A percentile compares a stretch with the other conserved stretches of the same genome.
phyloP scores from a whole-genome alignment of 1,139 yeast genomes.

The Saccharomycopsis phalli region DNA sequence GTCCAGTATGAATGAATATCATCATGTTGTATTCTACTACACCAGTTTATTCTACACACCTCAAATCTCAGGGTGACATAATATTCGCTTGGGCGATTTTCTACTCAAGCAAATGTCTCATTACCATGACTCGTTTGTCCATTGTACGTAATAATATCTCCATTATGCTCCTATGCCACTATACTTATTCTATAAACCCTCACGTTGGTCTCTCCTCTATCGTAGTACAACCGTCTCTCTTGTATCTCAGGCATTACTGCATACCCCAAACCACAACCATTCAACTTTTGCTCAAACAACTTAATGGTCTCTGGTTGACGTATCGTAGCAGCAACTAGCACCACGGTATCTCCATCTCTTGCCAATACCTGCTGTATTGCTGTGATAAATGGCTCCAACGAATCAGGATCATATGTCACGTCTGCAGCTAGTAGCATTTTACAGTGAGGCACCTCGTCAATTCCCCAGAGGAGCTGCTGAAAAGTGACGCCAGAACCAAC shows the following conservation, averaged over 20 bases:
- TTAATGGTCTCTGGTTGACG: conserved; percentile 52
- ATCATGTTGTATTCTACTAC: no score
- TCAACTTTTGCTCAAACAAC: conserved; percentile 42
- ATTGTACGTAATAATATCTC: no score
- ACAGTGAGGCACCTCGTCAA: conserved; percentile 27
- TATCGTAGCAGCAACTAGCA: conserved; percentile 64
- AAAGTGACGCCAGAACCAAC: conserved; percentile 26
- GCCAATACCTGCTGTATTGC: conserved; percentile 38
- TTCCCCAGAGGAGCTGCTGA: conserved; percentile 55
- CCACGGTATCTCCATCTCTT: conserved; percentile 23
- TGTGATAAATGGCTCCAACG: conserved; percentile 46
- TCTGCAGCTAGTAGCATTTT: conserved; percentile 70
- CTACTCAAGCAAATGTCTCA: no score
- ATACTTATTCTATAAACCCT: not conserved
- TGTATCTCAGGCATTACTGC: conserved; percentile 23
- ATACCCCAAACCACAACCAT: conserved; percentile 26
- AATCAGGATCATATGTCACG: conserved; percentile 67
- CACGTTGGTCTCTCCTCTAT: not conserved
- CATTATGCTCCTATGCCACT: no score
- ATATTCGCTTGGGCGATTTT: no score
- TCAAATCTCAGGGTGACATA: no score
- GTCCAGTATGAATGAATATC: no score
- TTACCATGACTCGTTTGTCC: no score
- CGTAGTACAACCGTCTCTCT: not conserved
- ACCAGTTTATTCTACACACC: no score